Percentiles rank a stretch among this genome's conserved stretches.
Conservation (phyloP, 2,329 filamentous ascomycete species). For the Aspergillus sp. region DNA sequence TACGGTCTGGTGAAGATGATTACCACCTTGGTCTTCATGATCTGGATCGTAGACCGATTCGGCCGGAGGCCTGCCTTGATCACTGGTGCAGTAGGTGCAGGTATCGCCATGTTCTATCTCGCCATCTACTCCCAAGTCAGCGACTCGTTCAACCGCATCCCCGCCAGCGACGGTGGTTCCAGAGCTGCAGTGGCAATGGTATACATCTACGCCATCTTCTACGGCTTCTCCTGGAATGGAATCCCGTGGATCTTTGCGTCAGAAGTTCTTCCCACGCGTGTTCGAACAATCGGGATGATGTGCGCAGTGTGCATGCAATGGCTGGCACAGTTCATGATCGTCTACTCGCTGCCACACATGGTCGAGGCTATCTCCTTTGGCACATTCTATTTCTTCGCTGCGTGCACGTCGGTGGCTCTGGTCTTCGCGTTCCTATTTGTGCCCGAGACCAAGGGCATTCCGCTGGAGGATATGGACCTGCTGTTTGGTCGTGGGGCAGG, state of each 20-base stretch:
- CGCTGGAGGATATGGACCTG: background rate
- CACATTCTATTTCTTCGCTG: background rate
- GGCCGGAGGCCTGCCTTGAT: background rate
- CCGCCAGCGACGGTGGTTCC: conserved; percentile 15
- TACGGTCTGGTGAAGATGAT: background rate
- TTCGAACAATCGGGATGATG: background rate
- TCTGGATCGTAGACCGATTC: background rate
- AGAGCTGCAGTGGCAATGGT: conserved; percentile 26
- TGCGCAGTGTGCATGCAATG: background rate
- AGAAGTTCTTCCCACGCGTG: background rate
- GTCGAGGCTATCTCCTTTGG: background rate
- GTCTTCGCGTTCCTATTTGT: background rate
- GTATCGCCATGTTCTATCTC: background rate
- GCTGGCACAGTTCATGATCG: background rate
- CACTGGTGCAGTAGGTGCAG: background rate
- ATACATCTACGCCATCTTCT: background rate
- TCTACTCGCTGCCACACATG: background rate
- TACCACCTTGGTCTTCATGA: background rate
- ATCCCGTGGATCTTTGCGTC: background rate
- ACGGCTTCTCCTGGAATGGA: background rate
- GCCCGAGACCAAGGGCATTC: background rate
- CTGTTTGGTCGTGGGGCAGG: background rate
- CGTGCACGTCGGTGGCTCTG: background rate
- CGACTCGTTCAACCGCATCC: background rate
- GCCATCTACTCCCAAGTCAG: background rate